Evolutionary conservation across 1,139 yeast species (phyloP).

Genomic region (Lizanozyma gosingica): DNA sequence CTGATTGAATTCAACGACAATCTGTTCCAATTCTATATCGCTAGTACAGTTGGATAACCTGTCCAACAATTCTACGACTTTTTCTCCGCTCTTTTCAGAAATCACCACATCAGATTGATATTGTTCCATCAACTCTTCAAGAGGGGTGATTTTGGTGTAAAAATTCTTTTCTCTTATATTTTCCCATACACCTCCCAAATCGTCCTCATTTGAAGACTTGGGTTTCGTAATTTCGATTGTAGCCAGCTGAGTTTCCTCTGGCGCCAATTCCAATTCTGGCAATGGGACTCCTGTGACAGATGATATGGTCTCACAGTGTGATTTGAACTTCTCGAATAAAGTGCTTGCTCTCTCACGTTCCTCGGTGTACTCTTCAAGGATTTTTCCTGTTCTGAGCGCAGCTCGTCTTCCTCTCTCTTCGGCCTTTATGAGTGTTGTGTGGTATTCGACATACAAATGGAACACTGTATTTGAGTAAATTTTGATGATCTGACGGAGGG

Average conservation of each 20-base stretch:
- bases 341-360: slow-evolving; percentile 30
- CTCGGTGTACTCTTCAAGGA: slow-evolving; percentile 42
- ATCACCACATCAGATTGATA: slow-evolving; percentile 12
- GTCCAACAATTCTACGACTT: slow-evolving; percentile 33
- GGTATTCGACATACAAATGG: slow-evolving; percentile 23
- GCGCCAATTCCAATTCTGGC: slow-evolving; percentile 19
- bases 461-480: slow-evolving; percentile 42
- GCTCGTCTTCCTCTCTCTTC: slow-evolving; percentile 40
- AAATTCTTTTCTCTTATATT: slow-evolving; percentile 54
- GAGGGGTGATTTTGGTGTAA: slow-evolving; percentile 34
- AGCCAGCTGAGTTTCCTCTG: slow-evolving; percentile 6
- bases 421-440: slow-evolving; percentile 24
- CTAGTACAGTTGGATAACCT: slow-evolving; percentile 37
- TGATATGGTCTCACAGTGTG: slow-evolving; percentile 37
- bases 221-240: slow-evolving; percentile 18
- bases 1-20: slow-evolving; percentile 49
- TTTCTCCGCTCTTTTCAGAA: slow-evolving; percentile 30
- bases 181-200: slow-evolving; percentile 50
- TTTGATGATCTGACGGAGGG: slow-evolving; percentile 28
- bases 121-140: slow-evolving; percentile 12
- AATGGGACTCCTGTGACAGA: slow-evolving; percentile 24
- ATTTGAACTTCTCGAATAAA: slow-evolving; percentile 36
- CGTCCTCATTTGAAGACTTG: slow-evolving; percentile 18
- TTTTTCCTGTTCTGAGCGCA: slow-evolving; percentile 58
- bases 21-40: slow-evolving; percentile 45